Percentiles rank a stretch among this genome's conserved stretches.
Conservation (phyloP, 176 grass and related monocot species). For the Musa acuminata region DNA sequence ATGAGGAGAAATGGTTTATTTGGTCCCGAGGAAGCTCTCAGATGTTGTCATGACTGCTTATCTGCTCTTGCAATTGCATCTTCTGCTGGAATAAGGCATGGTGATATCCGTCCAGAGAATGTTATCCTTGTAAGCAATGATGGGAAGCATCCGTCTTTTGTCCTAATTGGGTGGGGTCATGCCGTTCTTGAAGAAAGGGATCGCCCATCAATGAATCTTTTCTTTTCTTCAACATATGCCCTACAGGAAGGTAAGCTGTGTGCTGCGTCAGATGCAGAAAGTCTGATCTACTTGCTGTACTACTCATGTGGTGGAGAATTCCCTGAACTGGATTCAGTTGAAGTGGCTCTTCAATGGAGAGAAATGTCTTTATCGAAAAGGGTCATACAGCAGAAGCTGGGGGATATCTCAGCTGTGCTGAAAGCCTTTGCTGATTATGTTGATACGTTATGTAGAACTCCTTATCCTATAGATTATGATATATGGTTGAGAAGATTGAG, state of each 20-base stretch:
- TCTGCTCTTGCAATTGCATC: constrained; percentile 71
- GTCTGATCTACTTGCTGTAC: constrained; percentile 88
- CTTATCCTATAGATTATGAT: constrained; percentile 88
- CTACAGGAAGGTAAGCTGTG: constrained; percentile 95
- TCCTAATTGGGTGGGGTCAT: constrained; percentile 92
- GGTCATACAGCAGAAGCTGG: constrained; percentile 92
- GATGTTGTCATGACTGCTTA: constrained; percentile 95
- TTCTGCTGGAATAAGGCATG: constrained; percentile 65
- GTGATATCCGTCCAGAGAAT: constrained; percentile 84
- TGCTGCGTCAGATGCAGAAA: constrained; percentile 78
- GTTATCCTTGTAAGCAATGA: constrained; percentile 64
- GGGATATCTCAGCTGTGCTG: constrained; percentile 72
- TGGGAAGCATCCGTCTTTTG: constrained; percentile 49
- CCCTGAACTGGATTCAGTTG: constrained; percentile 79
- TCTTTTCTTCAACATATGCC: constrained; percentile 86
- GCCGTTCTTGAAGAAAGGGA: constrained; percentile 90
- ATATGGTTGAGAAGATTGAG: constrained; percentile 90
- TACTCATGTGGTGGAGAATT: constrained; percentile 81
- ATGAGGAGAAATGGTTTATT: constrained; percentile 80
- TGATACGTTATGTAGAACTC: constrained; percentile 89
- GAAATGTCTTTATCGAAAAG: constrained; percentile 85
- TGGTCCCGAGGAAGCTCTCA: constrained; percentile 74
- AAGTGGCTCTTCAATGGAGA: constrained; percentile 88
- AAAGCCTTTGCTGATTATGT: constrained; percentile 99
- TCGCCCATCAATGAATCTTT: constrained; percentile 72